A percentile compares a stretch with the other conserved stretches of the same genome.
Conservation (phyloP, 305 asterid genomes). For the Solanum chacoense region DNA sequence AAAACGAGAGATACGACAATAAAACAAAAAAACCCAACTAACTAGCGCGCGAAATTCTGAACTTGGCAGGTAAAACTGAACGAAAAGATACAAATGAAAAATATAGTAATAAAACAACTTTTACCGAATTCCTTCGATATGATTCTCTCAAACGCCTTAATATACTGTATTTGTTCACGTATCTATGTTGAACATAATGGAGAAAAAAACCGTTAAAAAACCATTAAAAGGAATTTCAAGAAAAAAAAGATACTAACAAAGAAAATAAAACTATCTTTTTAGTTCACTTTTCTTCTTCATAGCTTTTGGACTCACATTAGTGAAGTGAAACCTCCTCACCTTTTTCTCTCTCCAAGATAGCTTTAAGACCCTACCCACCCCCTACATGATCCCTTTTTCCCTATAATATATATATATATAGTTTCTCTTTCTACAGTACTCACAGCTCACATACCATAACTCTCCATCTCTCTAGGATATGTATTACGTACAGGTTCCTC, state of each 20-base stretch:
- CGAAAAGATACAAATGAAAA: too few relatives aligned
- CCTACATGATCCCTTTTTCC: background rate
- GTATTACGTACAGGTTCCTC: background rate
- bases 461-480: constrained; percentile 3
- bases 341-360: background rate
- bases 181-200: background rate
- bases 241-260: background rate
- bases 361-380: background rate
- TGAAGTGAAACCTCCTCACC: background rate
- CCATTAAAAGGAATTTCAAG: background rate
- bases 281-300: background rate
- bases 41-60: background rate
- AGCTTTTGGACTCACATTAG: constrained; percentile 2
- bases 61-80: background rate
- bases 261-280: background rate
- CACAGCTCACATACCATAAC: constrained; percentile 6
- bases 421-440: background rate
- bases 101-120: too few relatives aligned
- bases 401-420: background rate
- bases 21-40: background rate
- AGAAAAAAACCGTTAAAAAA: background rate
- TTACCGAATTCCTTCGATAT: background rate
- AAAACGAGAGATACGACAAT: background rate
- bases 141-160: background rate
- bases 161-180: too few relatives aligned